Conservation (phyloP, 2,329 filamentous ascomycete species). For the Chaetomiaceae sp. region DNA sequence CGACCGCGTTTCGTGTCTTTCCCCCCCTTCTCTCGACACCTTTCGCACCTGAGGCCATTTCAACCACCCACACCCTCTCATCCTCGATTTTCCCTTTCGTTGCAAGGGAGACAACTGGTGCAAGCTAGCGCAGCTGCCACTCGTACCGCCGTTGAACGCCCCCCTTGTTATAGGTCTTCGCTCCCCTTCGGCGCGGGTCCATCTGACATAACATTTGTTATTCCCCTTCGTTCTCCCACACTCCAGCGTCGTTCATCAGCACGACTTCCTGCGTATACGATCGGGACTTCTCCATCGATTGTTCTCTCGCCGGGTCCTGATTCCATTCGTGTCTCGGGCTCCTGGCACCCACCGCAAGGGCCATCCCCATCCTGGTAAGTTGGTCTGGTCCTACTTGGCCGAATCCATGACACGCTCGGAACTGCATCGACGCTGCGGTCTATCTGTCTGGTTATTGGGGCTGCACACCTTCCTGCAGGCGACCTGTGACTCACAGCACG, state of each 20-base stretch:
- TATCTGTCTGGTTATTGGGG: neutral
- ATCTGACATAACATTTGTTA: too few species aligned
- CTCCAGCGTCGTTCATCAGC: neutral
- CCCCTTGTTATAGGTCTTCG: constrained; percentile 17
- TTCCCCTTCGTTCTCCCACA: too few species aligned
- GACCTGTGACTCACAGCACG: constrained; percentile 23
- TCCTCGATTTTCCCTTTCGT: neutral
- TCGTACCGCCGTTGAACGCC: neutral
- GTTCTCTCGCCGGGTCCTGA: constrained; percentile 11
- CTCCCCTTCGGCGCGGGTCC: constrained; percentile 13
- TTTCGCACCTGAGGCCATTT: constrained; percentile 21
- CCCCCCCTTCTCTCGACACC: constrained; percentile 7
- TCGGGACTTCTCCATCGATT: neutral
- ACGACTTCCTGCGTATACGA: neutral
- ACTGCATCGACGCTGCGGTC: constrained; percentile 2
- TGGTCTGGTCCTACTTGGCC: neutral
- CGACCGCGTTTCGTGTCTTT: constrained; percentile 10
- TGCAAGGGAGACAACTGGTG: neutral
- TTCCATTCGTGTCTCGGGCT: constrained; percentile 7
- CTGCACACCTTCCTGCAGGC: constrained; percentile 17
- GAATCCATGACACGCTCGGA: too few species aligned
- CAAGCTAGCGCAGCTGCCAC: neutral
- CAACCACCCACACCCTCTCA: constrained; percentile 1
- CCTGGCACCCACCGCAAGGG: constrained; percentile 1
- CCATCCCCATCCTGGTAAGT: constrained; percentile 4